Conservation (phyloP, 2,329 filamentous ascomycete species). For the Cytospora chrysosperma region DNA sequence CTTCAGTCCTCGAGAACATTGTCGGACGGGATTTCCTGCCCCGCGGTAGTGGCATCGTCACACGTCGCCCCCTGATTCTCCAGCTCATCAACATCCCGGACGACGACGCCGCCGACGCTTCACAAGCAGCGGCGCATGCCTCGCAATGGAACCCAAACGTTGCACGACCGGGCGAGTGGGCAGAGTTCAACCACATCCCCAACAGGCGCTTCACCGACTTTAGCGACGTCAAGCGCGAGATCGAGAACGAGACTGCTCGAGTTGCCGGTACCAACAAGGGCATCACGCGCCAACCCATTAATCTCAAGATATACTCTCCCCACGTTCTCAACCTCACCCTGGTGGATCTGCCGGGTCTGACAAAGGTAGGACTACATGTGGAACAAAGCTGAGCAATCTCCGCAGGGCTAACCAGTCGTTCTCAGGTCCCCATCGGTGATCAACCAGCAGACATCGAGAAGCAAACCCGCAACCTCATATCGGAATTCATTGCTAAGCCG, state of each 20-base stretch:
- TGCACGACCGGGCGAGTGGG: constrained; percentile 76
- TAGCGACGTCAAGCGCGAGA: constrained; percentile 97
- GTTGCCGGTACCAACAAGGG: constrained; percentile 96
- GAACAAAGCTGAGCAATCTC: background rate
- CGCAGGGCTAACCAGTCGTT: constrained; percentile 1
- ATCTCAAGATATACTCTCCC: constrained; percentile 95
- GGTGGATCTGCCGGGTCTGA: constrained; percentile 93
- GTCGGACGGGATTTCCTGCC: constrained; percentile 97
- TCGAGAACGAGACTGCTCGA: constrained; percentile 90
- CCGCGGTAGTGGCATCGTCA: constrained; percentile 94
- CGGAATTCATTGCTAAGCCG: constrained; percentile 97
- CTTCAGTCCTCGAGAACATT: constrained; percentile 97
- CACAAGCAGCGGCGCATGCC: constrained; percentile 13
- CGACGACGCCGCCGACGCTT: constrained; percentile 62
- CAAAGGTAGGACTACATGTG: constrained; percentile 44
- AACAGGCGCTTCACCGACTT: constrained; percentile 98
- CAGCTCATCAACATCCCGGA: constrained; percentile 96
- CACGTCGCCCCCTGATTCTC: constrained; percentile 87
- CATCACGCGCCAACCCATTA: constrained; percentile 96
- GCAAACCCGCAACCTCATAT: constrained; percentile 96
- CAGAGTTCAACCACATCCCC: constrained; percentile 96
- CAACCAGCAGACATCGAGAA: constrained; percentile 95
- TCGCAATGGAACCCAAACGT: constrained; percentile 54
- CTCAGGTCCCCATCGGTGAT: constrained; percentile 85
- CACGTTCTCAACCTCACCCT: constrained; percentile 96